These are phyloP conservation scores for Cryphonectria naterciae DNA, from an alignment of 2,329 filamentous ascomycete species.

Conservation along the genomic window DNA sequence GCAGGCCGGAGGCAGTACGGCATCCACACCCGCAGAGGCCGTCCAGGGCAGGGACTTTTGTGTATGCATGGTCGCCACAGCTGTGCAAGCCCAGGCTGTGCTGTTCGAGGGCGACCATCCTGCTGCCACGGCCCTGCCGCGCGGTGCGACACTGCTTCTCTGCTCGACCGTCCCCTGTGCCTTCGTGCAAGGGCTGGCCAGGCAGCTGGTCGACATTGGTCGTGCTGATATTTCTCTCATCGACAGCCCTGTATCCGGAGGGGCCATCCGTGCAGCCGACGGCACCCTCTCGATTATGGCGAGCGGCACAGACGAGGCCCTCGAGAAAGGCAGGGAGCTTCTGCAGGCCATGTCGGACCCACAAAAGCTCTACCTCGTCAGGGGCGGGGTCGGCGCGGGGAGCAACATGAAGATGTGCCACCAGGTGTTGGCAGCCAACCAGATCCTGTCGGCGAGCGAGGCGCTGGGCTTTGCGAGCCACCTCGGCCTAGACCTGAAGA, in stretches of 20 bases:
- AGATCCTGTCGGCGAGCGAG: conserved; percentile 64
- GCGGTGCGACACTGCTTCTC: conserved; percentile 64
- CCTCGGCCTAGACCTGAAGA: conserved; percentile 54
- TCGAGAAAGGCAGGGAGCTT: conserved; percentile 61
- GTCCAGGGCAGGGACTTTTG: conserved; percentile 64
- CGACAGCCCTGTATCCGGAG: conserved; percentile 75
- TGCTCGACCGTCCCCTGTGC: conserved; percentile 73
- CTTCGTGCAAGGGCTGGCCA: conserved; percentile 64
- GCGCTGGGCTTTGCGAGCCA: conserved; percentile 62
- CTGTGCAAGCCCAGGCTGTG: conserved; percentile 68
- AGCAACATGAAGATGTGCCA: conserved; percentile 68
- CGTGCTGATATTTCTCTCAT: conserved; percentile 68
- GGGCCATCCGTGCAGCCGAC: conserved; percentile 68
- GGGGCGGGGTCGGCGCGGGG: conserved; percentile 62
- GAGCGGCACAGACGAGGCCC: conserved; percentile 59
- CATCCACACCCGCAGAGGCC: conserved; percentile 63
- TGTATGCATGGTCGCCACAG: conserved; percentile 77
- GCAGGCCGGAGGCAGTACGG: conserved; percentile 62
- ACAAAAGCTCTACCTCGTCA: conserved; percentile 64
- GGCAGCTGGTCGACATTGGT: conserved; percentile 57
- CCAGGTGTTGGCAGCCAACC: conserved; percentile 65
- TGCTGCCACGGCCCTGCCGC: conserved; percentile 53
- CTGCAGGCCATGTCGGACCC: conserved; percentile 66
- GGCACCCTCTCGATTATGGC: conserved; percentile 80
- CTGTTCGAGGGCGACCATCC: conserved; percentile 63